phyloP scores from a whole-genome alignment of 1,284 basidiomycete genomes.

The Cystobasidium pallidum region DNA sequence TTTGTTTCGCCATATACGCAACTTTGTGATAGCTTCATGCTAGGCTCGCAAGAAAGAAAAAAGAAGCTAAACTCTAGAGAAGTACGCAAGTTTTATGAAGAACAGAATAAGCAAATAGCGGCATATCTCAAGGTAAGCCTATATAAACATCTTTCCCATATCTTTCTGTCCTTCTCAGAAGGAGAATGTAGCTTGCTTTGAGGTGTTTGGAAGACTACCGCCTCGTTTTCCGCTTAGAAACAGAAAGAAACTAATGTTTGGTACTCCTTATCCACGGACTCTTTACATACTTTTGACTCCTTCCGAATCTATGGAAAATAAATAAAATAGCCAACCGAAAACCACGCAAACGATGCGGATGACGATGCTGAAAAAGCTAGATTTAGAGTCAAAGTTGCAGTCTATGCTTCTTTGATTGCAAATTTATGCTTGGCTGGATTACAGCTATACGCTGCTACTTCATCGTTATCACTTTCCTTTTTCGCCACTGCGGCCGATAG shows the following conservation, averaged over 20 bases:
- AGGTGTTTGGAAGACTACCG: no score
- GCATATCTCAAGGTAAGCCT: conserved; percentile 78
- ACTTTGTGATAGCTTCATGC: conserved; percentile 2
- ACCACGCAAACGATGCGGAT: conserved; percentile 36
- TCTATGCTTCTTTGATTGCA: conserved; percentile 76
- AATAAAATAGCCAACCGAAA: conserved; percentile 15
- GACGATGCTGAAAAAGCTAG: conserved; percentile 52
- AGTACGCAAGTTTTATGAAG: conserved; percentile 61
- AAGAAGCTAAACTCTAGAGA: conserved; percentile 29
- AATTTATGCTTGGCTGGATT: conserved; percentile 65
- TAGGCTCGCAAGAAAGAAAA: conserved; percentile 20
- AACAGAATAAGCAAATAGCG: conserved; percentile 84
- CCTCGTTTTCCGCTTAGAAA: no score
- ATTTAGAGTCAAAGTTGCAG: conserved; percentile 77
- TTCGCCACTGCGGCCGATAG: conserved; percentile 60
- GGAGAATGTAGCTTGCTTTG: no score
- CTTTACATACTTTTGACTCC: no score
- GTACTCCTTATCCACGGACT: no score
- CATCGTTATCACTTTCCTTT: conserved; percentile 80
- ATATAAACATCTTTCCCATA: conserved; percentile 61
- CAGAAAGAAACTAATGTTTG: no score
- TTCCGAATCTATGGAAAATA: no score
- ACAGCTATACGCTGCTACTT: conserved; percentile 74
- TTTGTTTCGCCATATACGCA: background rate
- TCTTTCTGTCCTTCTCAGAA: no score